Percentiles rank a stretch among this genome's conserved stretches.
Evolutionary conservation across 306 rosid species (phyloP).

Genomic region (Medicago ruthenica): DNA sequence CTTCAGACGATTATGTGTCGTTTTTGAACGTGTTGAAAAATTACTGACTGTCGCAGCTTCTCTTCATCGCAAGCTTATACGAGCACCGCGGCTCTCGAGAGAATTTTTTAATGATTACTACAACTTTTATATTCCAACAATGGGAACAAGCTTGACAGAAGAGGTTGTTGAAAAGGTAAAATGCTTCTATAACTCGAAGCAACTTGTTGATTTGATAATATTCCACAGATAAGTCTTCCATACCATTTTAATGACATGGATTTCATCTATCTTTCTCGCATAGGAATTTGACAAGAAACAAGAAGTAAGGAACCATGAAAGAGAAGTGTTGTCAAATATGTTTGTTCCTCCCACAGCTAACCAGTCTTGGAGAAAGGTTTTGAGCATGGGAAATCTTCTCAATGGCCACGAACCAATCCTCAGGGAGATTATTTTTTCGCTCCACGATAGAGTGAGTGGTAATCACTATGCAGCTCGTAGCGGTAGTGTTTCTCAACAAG

Average conservation of each 20-base stretch:
- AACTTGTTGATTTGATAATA: conserved; percentile 9
- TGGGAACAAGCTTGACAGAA: conserved; percentile 60
- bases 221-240: background rate
- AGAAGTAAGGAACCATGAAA: conserved; percentile 62
- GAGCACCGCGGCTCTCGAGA: conserved; percentile 80
- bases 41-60: conserved; percentile 79
- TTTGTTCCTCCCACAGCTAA: conserved; percentile 84
- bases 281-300: conserved; percentile 79
- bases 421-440: conserved; percentile 82
- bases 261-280: conserved; percentile 28
- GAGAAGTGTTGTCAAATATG: conserved; percentile 75
- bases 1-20: conserved; percentile 64
- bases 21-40: conserved; percentile 84
- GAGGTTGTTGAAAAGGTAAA: conserved; percentile 61
- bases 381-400: conserved; percentile 99
- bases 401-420: conserved; percentile 91
- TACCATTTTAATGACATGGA: conserved; percentile 42
- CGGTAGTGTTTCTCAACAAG: conserved; percentile 56
- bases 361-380: conserved; percentile 93
- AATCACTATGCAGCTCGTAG: conserved; percentile 79
- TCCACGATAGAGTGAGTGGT: conserved; percentile 65
- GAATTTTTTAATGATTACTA: conserved; percentile 76
- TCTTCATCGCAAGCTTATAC: conserved; percentile 78
- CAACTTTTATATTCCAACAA: conserved; percentile 67
- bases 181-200: conserved; percentile 23